Evolutionary conservation across 139 green algal genomes (phyloP), one percentile per base, ranked within the genome.

Genomic region (Edaphochlamys debaryana): DNA sequence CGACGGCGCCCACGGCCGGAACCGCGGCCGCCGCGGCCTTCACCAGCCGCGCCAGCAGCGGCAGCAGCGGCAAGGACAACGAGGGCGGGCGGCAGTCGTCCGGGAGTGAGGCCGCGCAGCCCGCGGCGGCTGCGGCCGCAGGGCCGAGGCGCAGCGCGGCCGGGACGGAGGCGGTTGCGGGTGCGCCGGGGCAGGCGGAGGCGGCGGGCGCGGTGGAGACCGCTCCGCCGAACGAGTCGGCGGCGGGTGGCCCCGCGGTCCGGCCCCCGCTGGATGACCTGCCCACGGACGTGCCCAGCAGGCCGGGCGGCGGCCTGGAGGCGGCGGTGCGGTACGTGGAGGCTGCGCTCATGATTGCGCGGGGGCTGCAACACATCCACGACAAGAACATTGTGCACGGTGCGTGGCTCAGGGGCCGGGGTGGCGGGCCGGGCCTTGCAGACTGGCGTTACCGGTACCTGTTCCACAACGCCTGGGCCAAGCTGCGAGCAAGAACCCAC

Each of bases 321-420:
- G 76, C 76, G 2, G 76, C 76, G 9, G n/a, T 38, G 63, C 76
- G 76, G 11, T 84, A 68, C 77, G 60, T 86, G 70, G 69, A 79
- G 58, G 67, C 72, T 36, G 71, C 81, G 62, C 76, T 84, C 30
- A 74, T 84, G 64, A 79, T 90, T 8, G 68, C 82, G 1, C 52
- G 76, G 20, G 86, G 86, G 13, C 76, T 90, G 86, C 80, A 82
- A 69, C 85, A 90, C 69, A 74, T 90, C 6, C 86, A 90, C 69
- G 82, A 73, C 69, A 87, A 88, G 58, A 87, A 84, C 76, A 88
- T 90, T 37, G 82, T 90, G 36, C 86, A 90, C 69, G 86, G 75
- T 81, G 38, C 1, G 56, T 3, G 7, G 6, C 4, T 15, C 4
- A 63, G 56, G 56, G 22, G 6, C 8, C 6, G 23, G 56, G 23